Evolutionary conservation across 495 filamentous ascomycete genomes (phyloP), one percentile per base, ranked within the genome.

Genomic region (Hyaloscypha hepaticicola): DNA sequence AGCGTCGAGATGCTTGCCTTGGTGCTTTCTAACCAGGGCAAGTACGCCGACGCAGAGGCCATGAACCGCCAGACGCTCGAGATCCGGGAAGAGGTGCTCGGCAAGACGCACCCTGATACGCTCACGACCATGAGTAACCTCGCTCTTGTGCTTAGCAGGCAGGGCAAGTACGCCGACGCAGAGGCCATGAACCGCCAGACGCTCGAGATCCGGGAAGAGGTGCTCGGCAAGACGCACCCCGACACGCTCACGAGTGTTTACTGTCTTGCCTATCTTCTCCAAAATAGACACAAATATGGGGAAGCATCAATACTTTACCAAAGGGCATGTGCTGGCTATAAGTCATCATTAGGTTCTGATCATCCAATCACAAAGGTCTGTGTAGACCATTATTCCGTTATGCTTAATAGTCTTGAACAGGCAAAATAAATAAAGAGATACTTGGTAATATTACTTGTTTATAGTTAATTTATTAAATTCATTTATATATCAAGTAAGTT

Each of bases 31-130:
- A 68, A 31, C 16, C 67, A 72, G 25, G 73, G 73, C 9, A 71
- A 73, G 25, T 76, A 73, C 58, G 31, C 72, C 55, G 76, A 79
- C 27, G 77, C 77, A 0, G 72, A 74, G 56, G 4, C 14, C 3
- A 51, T 68, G 29, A 64, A 61, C 28, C 50, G 56, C 26, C 53
- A 64, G 49, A 63, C 64, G 5, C 66, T 79, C 22, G 59, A 63
- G 60, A 66, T 34, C 34, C 24, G 24, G n/a, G 29, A 59, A 25
- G 50, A 21, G 19, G 26, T 50, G 1, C 60, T 63, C 4, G 65
- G 65, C 6, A 19, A 22, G 3, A 59, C 50, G 22, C 60, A 67
- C 26, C 65, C 65, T n/a, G 26, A 53, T 1, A 67, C 53, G 5
- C 29, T 67, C 1, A 29, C 0, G 2, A 63, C 3, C 21, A 24